Percentiles rank a stretch among this genome's conserved stretches.
These are phyloP conservation scores for Adansonia grandidieri DNA, from an alignment of 441 rosid genomes.

Conservation along the genomic window DNA sequence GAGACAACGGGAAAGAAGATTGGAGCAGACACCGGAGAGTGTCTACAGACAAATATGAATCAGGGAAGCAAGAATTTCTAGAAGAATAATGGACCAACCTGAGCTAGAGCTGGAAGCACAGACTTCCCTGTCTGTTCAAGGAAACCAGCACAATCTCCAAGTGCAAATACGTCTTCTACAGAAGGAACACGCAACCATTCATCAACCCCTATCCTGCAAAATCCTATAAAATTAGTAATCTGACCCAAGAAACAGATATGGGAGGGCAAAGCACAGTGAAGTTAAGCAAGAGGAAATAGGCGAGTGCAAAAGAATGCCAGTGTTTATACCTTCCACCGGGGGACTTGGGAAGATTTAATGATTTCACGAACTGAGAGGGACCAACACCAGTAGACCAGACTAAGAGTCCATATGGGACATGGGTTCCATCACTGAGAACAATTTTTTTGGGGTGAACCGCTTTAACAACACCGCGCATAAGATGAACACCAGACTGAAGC, in stretches of 20 bases:
- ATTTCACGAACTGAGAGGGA: constrained; percentile 75
- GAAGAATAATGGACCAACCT: constrained; percentile 44
- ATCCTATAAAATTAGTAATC: constrained; percentile 14
- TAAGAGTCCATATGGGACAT: constrained; percentile 82
- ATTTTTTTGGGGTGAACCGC: constrained; percentile 78
- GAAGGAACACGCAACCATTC: constrained; percentile 81
- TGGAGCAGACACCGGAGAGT: no score
- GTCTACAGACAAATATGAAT: neutral
- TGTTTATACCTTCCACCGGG: constrained; percentile 79
- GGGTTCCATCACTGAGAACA: constrained; percentile 75
- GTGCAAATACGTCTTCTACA: constrained; percentile 79
- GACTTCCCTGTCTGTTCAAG: constrained; percentile 79
- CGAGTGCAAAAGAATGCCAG: neutral
- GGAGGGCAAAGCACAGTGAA: neutral
- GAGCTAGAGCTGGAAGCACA: constrained; percentile 93
- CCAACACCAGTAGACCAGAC: constrained; percentile 99
- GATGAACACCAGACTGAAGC: constrained; percentile 71
- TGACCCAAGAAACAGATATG: neutral
- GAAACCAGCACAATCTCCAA: constrained; percentile 94
- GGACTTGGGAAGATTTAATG: constrained; percentile 76
- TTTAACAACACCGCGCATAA: constrained; percentile 79
- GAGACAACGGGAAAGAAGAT: no score
- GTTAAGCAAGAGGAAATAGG: neutral
- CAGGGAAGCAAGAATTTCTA: neutral
- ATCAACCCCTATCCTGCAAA: constrained; percentile 74